Percentiles rank a stretch among this genome's conserved stretches.
These are phyloP conservation scores for Russula dissimulans DNA, from an alignment of 768 basidiomycete species.

Conservation along the genomic window DNA sequence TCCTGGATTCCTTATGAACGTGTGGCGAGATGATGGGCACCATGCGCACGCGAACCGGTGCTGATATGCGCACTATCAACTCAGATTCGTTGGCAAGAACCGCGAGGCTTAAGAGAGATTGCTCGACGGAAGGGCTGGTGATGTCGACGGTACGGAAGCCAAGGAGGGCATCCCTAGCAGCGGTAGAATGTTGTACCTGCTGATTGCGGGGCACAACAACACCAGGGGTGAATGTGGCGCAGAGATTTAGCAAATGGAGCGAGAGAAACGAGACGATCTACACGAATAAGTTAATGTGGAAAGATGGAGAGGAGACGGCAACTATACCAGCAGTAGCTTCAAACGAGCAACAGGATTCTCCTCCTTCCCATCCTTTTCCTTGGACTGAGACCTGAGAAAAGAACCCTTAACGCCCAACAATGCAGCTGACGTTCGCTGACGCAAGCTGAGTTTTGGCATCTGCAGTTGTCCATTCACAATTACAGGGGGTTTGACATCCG, in stretches of 20 bases:
- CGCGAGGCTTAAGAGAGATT: conserved; percentile 32
- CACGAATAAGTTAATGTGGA: neutral
- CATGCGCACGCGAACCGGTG: conserved; percentile 50
- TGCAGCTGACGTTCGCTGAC: conserved; percentile 25
- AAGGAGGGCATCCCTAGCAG: conserved; percentile 21
- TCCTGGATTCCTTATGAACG: conserved; percentile 19
- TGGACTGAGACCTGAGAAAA: conserved; percentile 29
- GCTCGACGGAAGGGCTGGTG: conserved; percentile 47
- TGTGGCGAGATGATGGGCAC: conserved; percentile 23
- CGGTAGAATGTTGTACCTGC: conserved; percentile 26
- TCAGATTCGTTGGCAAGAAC: conserved; percentile 26
- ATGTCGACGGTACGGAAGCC: conserved; percentile 57
- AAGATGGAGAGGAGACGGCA: neutral
- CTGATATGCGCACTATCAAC: conserved; percentile 50
- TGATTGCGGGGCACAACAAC: conserved; percentile 40
- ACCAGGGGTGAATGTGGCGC: conserved; percentile 74
- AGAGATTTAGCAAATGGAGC: conserved; percentile 86
- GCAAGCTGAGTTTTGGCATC: conserved; percentile 20
- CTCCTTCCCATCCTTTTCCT: conserved; percentile 36
- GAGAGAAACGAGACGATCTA: conserved; percentile 86
- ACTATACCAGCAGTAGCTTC: conserved; percentile 71
- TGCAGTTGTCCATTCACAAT: conserved; percentile 20
- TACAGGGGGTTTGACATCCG: conserved; percentile 19
- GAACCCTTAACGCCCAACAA: conserved; percentile 44
- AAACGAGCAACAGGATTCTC: conserved; percentile 81